Evolutionary conservation across 352 stramenopile genomes (phyloP).

Genomic region (Pelagophyceae sp.): DNA sequence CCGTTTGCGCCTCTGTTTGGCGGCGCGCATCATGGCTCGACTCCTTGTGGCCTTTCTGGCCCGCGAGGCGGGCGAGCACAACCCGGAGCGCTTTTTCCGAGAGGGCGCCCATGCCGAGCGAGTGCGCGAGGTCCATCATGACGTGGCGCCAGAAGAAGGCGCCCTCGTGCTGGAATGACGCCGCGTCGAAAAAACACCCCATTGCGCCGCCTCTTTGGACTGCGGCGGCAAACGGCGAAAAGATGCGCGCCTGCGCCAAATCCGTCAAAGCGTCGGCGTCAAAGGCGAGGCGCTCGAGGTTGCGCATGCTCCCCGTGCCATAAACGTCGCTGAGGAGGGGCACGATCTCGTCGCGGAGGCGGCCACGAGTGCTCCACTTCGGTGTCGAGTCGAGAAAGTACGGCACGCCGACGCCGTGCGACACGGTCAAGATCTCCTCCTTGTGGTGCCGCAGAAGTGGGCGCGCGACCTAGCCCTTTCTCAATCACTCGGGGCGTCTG

Average conservation of each 20-base stretch:
- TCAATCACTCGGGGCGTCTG: slow-evolving; percentile 64
- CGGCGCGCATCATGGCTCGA: not conserved
- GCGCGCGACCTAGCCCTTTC: slow-evolving; percentile 59
- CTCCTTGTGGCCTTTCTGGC: not conserved
- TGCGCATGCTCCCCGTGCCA: slow-evolving; percentile 37
- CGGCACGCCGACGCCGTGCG: slow-evolving; percentile 83
- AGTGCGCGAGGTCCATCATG: slow-evolving; percentile 54
- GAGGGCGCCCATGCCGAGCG: slow-evolving; percentile 56
- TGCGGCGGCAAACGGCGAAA: not conserved
- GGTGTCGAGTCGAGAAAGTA: slow-evolving; percentile 96
- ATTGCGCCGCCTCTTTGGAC: slow-evolving; percentile 25
- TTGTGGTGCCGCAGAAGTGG: slow-evolving; percentile 87
- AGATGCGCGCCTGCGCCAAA: not conserved
- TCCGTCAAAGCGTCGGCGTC: not conserved
- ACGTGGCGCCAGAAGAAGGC: slow-evolving; percentile 68
- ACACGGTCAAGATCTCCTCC: slow-evolving; percentile 83
- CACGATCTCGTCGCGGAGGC: slow-evolving; percentile 83
- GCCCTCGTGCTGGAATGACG: slow-evolving; percentile 41
- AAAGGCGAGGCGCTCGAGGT: not conserved
- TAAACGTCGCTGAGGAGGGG: slow-evolving; percentile 89
- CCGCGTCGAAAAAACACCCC: slow-evolving; percentile 47
- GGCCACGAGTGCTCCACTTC: slow-evolving; percentile 88
- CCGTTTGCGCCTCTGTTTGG: not conserved
- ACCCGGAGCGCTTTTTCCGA: slow-evolving; percentile 54
- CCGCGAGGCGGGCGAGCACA: slow-evolving; percentile 23